Evolutionary conservation across 2,329 filamentous ascomycete genomes (phyloP), one percentile per base, ranked within the genome.

Genomic region (Cladosporium sp.): DNA sequence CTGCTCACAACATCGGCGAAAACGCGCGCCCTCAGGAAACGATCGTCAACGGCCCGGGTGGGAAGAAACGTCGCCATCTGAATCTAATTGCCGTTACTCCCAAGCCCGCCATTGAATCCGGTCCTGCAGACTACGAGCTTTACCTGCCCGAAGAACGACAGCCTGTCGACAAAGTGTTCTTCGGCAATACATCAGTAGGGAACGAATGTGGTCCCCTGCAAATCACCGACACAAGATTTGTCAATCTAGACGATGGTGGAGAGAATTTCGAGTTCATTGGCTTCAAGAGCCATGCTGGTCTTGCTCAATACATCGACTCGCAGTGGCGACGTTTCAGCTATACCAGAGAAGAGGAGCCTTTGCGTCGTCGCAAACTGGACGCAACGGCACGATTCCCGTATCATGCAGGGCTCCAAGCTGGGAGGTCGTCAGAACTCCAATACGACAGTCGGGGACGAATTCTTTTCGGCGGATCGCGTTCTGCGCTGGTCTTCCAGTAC

Each of bases 91-190:
- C 39, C 41, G 39, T 29, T 30, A 19, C 27, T 19, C 18, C 11
- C 11, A 22, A 22, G 37, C 6, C 15, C 45, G n/a, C 24, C 13
- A 24, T 8, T 7, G 6, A 19, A 20, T 15, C 22, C 18, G 7
- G 36, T 20, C 12, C 13, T 17, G 47, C 42, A 7, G 37, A 47
- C 20, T 34, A 27, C 9, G 43, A 49, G 18, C 13, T n/a, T 4
- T 62, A 54, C 32, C 48, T 68, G 8, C 54, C 52, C 7, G 54
- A 59, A 11, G 24, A 44, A 1, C 56, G 52, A 12, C 18, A 63
- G 11, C 50, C 63, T 1, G 47, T 70, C 2, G 64, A 71, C 38
- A 49, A 60, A 4, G 20, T 71, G 2, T 70, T 72, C 57, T 70
- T 64, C 43, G 63, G 63, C 24, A 47, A 53, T 2, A 66, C 61